These are phyloP conservation scores for Schwanniomyces vanrijiae DNA, from an alignment of 805 yeast species.

Conservation along the genomic window DNA sequence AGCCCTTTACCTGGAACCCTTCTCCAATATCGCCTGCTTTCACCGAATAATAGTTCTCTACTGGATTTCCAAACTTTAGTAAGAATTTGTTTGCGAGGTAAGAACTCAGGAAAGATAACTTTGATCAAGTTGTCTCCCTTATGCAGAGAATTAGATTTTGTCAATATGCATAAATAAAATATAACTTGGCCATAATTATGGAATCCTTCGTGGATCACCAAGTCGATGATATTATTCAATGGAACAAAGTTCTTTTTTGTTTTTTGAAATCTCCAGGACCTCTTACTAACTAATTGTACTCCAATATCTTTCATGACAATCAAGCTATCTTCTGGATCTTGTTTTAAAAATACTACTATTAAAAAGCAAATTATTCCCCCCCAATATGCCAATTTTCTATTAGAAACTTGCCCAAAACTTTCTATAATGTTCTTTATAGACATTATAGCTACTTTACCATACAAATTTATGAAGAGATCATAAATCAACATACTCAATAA, in stretches of 20 bases:
- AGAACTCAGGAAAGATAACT: conserved; percentile 41
- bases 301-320: conserved; percentile 47
- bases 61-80: conserved; percentile 40
- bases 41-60: conserved; percentile 36
- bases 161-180: conserved; percentile 61
- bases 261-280: conserved; percentile 21
- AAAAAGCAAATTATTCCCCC: conserved; percentile 6
- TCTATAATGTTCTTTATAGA: background rate
- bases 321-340: conserved; percentile 42
- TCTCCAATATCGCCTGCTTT: conserved; percentile 27
- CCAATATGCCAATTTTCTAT: conserved; percentile 1
- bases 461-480: background rate
- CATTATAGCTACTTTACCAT: background rate
- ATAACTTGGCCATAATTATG: conserved; percentile 62
- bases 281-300: conserved; percentile 39
- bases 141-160: conserved; percentile 25
- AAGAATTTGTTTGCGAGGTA: conserved; percentile 42
- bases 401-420: background rate
- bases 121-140: conserved; percentile 19
- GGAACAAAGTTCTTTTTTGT: conserved; percentile 50
- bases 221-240: conserved; percentile 54
- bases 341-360: conserved; percentile 21
- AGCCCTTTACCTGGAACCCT: conserved; percentile 39
- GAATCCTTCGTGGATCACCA: conserved; percentile 77
- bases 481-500: conserved; percentile 3